These are phyloP conservation scores for Aspergillus piperis DNA, from an alignment of 2,329 filamentous ascomycete genomes.

Conservation along the genomic window DNA sequence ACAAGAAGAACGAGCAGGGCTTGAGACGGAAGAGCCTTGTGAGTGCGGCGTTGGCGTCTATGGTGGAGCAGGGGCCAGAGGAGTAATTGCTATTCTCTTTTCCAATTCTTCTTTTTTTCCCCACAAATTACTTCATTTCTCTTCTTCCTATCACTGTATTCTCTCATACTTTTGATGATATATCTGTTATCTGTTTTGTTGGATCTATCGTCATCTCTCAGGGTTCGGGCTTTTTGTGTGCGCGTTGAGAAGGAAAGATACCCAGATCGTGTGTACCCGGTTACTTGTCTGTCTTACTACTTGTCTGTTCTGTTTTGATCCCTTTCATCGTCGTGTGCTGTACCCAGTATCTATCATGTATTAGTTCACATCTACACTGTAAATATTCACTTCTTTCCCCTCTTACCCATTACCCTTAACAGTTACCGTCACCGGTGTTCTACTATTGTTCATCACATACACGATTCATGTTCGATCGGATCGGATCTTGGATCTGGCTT, in stretches of 20 bases:
- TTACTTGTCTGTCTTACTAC: neutral
- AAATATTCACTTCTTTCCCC: neutral
- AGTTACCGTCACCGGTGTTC: neutral
- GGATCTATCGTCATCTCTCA: slow-evolving; percentile 2
- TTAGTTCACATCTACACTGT: neutral
- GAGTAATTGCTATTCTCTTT: neutral
- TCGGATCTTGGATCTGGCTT: neutral
- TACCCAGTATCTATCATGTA: too few relatives aligned
- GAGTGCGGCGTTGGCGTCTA: slow-evolving; percentile 40
- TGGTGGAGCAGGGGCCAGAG: slow-evolving; percentile 27
- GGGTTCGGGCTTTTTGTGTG: slow-evolving; percentile 7
- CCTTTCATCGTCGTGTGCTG: too few relatives aligned
- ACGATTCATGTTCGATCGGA: neutral
- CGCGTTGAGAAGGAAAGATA: slow-evolving; percentile 16
- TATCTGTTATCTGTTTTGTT: slow-evolving; percentile 5
- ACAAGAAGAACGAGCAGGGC: slow-evolving; percentile 40
- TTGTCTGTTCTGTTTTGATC: neutral
- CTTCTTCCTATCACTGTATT: neutral
- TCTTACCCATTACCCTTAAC: too few relatives aligned
- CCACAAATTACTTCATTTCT: neutral
- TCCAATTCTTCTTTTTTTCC: neutral
- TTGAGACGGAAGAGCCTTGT: slow-evolving; percentile 42
- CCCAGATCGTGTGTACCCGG: slow-evolving; percentile 14
- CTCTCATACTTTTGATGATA: slow-evolving; percentile 2
- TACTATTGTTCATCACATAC: neutral